Conservation (phyloP, 2,329 filamentous ascomycete species). For the Colletotrichum australisinense region DNA sequence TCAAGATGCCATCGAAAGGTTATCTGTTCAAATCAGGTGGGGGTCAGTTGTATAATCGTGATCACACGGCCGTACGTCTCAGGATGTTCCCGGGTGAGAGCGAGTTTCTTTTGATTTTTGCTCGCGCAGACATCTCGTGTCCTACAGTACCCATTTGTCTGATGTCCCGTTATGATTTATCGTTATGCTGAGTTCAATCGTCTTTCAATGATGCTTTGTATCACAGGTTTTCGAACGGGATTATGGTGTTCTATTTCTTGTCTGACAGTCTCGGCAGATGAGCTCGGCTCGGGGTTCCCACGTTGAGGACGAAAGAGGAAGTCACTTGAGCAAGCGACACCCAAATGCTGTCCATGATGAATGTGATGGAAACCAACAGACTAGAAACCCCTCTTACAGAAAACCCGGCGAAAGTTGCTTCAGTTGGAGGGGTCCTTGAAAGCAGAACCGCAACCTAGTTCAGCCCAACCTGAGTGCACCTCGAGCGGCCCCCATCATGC, state of each 20-base stretch:
- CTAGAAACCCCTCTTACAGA: background rate
- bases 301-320: too few species aligned
- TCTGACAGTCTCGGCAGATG: background rate
- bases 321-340: too few species aligned
- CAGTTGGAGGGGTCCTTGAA: background rate
- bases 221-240: background rate
- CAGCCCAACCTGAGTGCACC: background rate
- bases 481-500: background rate
- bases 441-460: background rate
- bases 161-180: background rate
- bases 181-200: background rate
- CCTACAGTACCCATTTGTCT: too few species aligned
- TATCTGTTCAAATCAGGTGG: slow-evolving; percentile 24
- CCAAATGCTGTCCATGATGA: too few species aligned
- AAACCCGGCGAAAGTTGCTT: background rate
- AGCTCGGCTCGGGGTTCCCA: too few species aligned
- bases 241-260: too few species aligned
- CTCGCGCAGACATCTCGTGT: too few species aligned
- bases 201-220: background rate
- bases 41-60: background rate
- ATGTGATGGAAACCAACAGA: too few species aligned
- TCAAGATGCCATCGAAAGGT: slow-evolving; percentile 8
- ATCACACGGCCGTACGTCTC: background rate
- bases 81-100: background rate
- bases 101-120: background rate